A percentile compares a stretch with the other conserved stretches of the same genome.
phyloP scores from a whole-genome alignment of 495 filamentous ascomycete genomes.

The Zalerion maritima region DNA sequence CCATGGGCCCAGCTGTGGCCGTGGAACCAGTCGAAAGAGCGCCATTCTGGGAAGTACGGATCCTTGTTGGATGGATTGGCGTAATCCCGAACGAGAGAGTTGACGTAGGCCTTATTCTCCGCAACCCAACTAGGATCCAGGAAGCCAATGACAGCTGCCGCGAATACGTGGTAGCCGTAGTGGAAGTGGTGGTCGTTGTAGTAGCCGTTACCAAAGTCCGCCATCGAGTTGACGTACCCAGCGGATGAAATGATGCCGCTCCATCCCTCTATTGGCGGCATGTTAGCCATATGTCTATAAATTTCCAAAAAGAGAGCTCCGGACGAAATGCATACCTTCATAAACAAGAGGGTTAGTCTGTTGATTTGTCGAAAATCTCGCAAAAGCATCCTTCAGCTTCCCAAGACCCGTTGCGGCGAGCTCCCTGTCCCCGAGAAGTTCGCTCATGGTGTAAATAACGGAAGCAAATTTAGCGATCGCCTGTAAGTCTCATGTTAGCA shows the following conservation, averaged over 20 bases:
- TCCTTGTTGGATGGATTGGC: constrained; percentile 63
- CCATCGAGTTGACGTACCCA: constrained; percentile 55
- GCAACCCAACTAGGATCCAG: constrained; percentile 65
- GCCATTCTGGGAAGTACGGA: constrained; percentile 68
- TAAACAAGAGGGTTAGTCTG: constrained; percentile 72
- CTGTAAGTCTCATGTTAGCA: constrained; percentile 21
- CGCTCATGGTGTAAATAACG: constrained; percentile 51
- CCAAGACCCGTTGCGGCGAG: constrained; percentile 47
- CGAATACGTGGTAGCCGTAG: constrained; percentile 75
- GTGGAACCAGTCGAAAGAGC: constrained; percentile 85
- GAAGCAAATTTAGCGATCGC: constrained; percentile 76
- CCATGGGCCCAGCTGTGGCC: constrained; percentile 96
- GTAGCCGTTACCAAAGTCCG: constrained; percentile 68
- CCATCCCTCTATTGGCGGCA: constrained; percentile 45
- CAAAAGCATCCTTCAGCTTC: constrained; percentile 61
- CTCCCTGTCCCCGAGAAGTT: constrained; percentile 44
- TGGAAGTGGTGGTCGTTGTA: constrained; percentile 99
- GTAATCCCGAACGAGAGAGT: constrained; percentile 61
- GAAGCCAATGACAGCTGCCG: constrained; percentile 70
- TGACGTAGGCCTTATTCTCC: constrained; percentile 63
- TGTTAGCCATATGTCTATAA: constrained; percentile 10
- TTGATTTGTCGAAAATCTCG: constrained; percentile 58
- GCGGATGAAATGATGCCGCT: constrained; percentile 73
- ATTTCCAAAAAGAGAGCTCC: constrained; percentile 1
- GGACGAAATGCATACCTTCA: constrained; percentile 32